Evolutionary conservation across 2,329 filamentous ascomycete species (phyloP), one percentile per base, ranked within the genome.

Genomic region (Diaporthe eres): DNA sequence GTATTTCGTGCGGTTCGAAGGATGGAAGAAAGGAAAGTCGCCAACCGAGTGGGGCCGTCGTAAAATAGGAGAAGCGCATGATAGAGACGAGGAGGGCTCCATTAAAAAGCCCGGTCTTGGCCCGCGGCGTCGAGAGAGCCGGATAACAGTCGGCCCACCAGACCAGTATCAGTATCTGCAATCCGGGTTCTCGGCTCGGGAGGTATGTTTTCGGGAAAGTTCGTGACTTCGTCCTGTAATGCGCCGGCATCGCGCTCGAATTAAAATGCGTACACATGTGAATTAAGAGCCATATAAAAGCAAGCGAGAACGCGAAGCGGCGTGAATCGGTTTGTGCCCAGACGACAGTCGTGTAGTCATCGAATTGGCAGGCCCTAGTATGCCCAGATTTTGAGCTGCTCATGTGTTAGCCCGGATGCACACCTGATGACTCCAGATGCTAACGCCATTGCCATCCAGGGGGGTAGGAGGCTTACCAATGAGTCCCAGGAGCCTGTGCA

Each of bases 401-500:
- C 61, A 67, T 72, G 74, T 76, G 82, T 87, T 82, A 86, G 83
- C 78, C 78, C 42, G 19, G 4, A 25, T 34, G 6, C 17, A 39
- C 44, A 28, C 10, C 31, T 60, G 22, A n/a, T 39, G n/a, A 2
- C 31, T 25, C 92, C 80, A 44, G 31, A 28, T 4, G 13, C 22
- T 6, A 61, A 57, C 13, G 19, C 0, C 5, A 28, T 15, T 42
- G n/a, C 15, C 47, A 22, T 10, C 34, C 34, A 19, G 6, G 53
- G n/a, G 12, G 7, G 7, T 49, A 74, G 8, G 57, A 74, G 13
- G 90, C 95, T 88, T 91, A 98, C 97, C 90, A 98, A 91, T 82
- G 97, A 98, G 88, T 99, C 97, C 97, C 97, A 99, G 80, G 97
- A 99, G 85, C 97, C 97, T 83, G 97, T 99, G 91, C 97, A 98